A percentile compares a stretch with the other conserved stretches of the same genome.
phyloP scores from a whole-genome alignment of 2,329 filamentous ascomycete species.

The Uncinocarpus reesii region DNA sequence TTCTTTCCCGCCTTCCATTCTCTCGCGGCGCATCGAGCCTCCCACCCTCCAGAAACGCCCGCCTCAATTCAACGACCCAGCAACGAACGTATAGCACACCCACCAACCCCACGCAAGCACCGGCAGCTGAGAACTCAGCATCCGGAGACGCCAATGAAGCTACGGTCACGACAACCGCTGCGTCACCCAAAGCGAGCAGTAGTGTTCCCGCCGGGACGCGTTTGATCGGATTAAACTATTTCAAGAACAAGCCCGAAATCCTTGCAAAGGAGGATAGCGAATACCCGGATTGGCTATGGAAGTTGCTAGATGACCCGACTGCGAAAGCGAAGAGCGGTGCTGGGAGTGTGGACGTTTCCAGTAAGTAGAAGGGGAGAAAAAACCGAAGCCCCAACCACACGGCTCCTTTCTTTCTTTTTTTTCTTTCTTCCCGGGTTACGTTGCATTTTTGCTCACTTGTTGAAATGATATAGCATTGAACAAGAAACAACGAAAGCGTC shows the following conservation, averaged over 20 bases:
- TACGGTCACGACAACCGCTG: not conserved
- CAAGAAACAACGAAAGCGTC: constrained; percentile 39
- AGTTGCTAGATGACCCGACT: constrained; percentile 31
- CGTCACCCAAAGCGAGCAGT: constrained; percentile 26
- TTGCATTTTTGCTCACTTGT: not conserved
- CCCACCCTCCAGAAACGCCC: constrained; percentile 23
- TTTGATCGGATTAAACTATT: constrained; percentile 37
- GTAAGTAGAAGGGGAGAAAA: constrained; percentile 9
- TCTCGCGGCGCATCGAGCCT: constrained; percentile 25
- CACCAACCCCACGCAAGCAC: constrained; percentile 15
- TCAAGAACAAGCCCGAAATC: constrained; percentile 39
- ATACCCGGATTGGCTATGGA: constrained; percentile 42
- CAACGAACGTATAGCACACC: constrained; percentile 26
- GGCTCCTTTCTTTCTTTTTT: not conserved
- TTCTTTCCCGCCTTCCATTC: constrained; percentile 30
- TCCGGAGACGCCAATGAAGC: constrained; percentile 13
- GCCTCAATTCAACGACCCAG: constrained; percentile 16
- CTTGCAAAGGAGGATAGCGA: constrained; percentile 39
- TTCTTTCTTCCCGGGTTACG: not conserved
- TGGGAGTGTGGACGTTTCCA: constrained; percentile 28
- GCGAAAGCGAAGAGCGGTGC: constrained; percentile 26
- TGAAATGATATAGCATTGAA: constrained; percentile 30
- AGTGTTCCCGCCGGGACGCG: constrained; percentile 33
- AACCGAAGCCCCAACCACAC: not conserved
- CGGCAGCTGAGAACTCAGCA: constrained; percentile 12